Base-by-base conservation (phyloP, 441 rosid genomes). In the Syzygium syzygioides region DNA sequence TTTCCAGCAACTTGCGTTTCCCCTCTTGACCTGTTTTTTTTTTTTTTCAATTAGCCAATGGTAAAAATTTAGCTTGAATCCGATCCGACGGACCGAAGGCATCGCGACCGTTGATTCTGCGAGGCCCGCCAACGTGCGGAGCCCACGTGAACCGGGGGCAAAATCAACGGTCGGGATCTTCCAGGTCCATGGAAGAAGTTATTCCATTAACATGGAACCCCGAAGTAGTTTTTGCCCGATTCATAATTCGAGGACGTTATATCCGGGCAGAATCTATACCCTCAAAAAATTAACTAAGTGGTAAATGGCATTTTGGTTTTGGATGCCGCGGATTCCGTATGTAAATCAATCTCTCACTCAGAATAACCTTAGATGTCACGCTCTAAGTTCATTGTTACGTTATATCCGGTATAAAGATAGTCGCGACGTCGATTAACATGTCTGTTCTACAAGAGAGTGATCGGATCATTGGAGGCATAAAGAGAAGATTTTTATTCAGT, bases 141-240 rank as follows among this genome's bases (percentile, higher is more conserved):
- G 45, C 37, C 76, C 2, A 5, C 9, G 1, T 32, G 79, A 23
- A 18, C 20, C 25, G 1, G 48, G 48, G 48, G 45, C 13, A 32
- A 66, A 4, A 66, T 32, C 25, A 9, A 66, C 0, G 45, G 25
- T 12, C 11, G 59, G 8, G 11, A 55, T 8, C 59, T 55, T 19
- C 26, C 10, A 9, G 26, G 25, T 8, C 59, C 59, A 55, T 6
- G 48, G 26, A 34, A 68, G 14, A 34, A 34, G 34, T 68, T 34
- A 45, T 45, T 45, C 48, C 26, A 2, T 32, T 4, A 9, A 66
- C 41, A 66, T 30, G 23, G 2, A 28, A 66, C 8, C 9, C 6
- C 6, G 3, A 1, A 1, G 0, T 18, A 66, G 20, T 66, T 9
- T 66, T 32, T 2, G 6, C 48, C 7, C 14, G 4, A 9, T 18